Conservation (phyloP, 106 monocot genomes). For the Dioscorea alata region DNA sequence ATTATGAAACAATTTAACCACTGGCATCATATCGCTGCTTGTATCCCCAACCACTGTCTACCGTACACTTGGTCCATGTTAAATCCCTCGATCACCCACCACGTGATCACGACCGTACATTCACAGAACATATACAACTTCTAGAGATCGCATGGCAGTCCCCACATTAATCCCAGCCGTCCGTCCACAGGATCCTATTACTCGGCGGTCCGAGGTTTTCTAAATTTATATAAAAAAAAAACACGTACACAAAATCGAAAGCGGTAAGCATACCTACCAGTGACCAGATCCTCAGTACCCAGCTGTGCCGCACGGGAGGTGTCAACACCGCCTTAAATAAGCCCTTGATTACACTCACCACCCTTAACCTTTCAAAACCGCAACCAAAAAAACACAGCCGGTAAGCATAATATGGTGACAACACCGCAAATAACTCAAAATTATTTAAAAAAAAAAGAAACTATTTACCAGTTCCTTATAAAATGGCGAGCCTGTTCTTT, state of each 20-base stretch:
- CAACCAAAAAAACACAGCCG: background rate
- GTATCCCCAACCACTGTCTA: too few relatives aligned
- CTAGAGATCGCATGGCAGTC: background rate
- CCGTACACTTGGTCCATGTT: too few relatives aligned
- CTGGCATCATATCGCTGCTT: too few relatives aligned
- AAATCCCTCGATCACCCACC: background rate
- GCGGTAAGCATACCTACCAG: too few relatives aligned
- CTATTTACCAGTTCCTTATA: background rate
- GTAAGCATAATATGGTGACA: background rate
- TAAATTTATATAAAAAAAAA: background rate
- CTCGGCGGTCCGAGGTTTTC: background rate
- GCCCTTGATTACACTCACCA: background rate
- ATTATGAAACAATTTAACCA: too few relatives aligned
- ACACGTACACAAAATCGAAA: too few relatives aligned
- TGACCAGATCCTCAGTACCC: too few relatives aligned
- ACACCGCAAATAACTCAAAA: background rate
- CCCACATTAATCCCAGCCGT: background rate
- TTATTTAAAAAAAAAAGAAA: background rate
- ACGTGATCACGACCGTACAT: background rate
- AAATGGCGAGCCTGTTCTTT: background rate
- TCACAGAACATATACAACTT: background rate
- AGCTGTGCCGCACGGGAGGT: background rate
- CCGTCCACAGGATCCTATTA: background rate
- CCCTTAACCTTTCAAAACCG: background rate
- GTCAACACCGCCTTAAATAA: background rate